Conservation (phyloP, 495 filamentous ascomycete species). For the Penicillium dipodomyicola region DNA sequence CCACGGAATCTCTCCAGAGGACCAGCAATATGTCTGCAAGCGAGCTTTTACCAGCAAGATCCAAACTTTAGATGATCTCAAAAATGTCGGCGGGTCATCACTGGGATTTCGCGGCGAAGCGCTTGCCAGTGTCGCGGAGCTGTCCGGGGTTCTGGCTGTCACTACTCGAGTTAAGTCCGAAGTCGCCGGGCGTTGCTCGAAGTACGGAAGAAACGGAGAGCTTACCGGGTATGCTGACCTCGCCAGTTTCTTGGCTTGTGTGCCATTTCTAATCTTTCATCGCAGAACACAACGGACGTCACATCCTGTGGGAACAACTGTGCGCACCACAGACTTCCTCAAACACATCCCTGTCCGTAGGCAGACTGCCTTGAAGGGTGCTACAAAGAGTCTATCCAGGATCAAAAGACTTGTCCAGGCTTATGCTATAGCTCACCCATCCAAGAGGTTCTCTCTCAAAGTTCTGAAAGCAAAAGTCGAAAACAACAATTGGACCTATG, state of each 20-base stretch:
- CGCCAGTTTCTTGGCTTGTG: background rate
- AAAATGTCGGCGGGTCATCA: slow-evolving; percentile 57
- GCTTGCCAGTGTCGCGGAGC: slow-evolving; percentile 70
- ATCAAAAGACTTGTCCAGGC: slow-evolving; percentile 68
- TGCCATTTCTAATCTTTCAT: slow-evolving; percentile 2
- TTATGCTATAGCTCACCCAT: slow-evolving; percentile 72
- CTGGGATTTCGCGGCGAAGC: slow-evolving; percentile 90
- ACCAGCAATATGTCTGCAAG: slow-evolving; percentile 65
- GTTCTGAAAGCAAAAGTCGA: slow-evolving; percentile 62
- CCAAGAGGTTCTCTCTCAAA: slow-evolving; percentile 62
- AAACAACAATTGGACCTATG: slow-evolving; percentile 69
- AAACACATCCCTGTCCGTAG: slow-evolving; percentile 70
- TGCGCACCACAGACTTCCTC: slow-evolving; percentile 67
- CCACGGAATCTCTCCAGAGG: slow-evolving; percentile 68
- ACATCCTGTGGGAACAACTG: slow-evolving; percentile 76
- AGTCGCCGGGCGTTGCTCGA: slow-evolving; percentile 55
- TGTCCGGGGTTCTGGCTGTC: slow-evolving; percentile 62
- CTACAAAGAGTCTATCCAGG: slow-evolving; percentile 57
- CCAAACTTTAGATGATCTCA: slow-evolving; percentile 67
- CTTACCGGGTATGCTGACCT: slow-evolving; percentile 39
- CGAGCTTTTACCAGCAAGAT: slow-evolving; percentile 87
- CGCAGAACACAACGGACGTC: slow-evolving; percentile 48
- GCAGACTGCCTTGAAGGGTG: slow-evolving; percentile 60
- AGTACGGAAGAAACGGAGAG: slow-evolving; percentile 52
- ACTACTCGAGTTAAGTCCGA: slow-evolving; percentile 72